Base-by-base conservation (phyloP, 2,329 filamentous ascomycete species). In the Metarhizium sp. region DNA sequence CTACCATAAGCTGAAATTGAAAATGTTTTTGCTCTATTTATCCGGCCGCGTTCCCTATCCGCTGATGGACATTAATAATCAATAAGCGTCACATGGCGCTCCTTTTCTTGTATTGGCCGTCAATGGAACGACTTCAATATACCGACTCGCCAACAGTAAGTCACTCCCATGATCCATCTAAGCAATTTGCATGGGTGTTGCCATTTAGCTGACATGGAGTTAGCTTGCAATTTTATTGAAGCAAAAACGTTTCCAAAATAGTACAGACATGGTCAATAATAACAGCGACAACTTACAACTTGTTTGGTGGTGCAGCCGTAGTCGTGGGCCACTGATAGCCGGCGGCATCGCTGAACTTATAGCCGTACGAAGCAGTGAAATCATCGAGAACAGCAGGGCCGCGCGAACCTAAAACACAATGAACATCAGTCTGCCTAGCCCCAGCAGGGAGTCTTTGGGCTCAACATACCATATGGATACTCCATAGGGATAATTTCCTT, bases 401-500 rank as follows among this genome's bases (percentile, higher is more conserved):
- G 66, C 95, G 92, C 58, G 94, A 99, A 63, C 94, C 94, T 99
- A 63, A 32, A 25, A 8, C n/a, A 14, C 18, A n/a, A n/a, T 30
- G n/a, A 18, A 29, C 30, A 29, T 56, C 43, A 56, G 46, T 53
- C 42, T 34, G 10, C 5, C 32, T 11, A 34, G 32, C 10, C 32
- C 32, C 5, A 45, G 25, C 4, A 48, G 30, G 25, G 25, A 14
- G 18, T 34, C 13, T 11, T 36, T 6, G 25, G 45, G 45, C 13
- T 25, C 25, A 47, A 73, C 88, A 77, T 76, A 96, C 94, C 94
- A 70, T 99, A 99, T 62, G 95, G 92, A 76, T 99, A 99, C 69
- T 96, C 92, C 94, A 99, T 99, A 30, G 94, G 94, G 58, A 96
- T 89, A 62, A 99, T 97, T 76, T 99, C 94, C 81, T 96, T 96